Percentiles rank a stretch among this genome's conserved stretches.
Evolutionary conservation across 257 asterid genomes (phyloP).

Genomic region (Capsicum rhomboideum): DNA sequence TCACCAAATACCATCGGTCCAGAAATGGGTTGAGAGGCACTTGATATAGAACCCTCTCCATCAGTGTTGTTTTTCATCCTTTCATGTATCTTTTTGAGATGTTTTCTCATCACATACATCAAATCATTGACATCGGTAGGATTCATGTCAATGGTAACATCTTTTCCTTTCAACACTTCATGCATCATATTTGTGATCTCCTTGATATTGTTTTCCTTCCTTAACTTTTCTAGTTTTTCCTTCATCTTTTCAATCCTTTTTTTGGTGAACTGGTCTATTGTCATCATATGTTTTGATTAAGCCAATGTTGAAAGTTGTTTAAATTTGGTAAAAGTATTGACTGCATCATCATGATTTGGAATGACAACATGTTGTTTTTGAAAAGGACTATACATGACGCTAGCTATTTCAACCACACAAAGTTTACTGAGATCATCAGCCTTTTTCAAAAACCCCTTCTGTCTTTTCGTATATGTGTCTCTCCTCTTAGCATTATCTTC

Average conservation of each 20-base stretch:
- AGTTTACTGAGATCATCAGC: slow-evolving; percentile 5
- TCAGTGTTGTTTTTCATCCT: no score
- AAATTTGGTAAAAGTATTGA: not conserved
- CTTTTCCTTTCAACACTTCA: no score
- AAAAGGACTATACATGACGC: not conserved
- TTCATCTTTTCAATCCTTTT: not conserved
- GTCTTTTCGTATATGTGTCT: not conserved
- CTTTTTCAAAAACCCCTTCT: slow-evolving; percentile 4
- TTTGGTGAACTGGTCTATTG: not conserved
- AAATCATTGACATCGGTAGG: no score
- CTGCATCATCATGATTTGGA: not conserved
- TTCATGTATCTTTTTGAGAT: no score
- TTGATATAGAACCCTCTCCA: no score
- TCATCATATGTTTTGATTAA: not conserved
- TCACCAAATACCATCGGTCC: no score
- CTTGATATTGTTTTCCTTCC: not conserved
- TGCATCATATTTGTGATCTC: not conserved
- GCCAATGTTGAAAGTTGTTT: not conserved
- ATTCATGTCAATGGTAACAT: no score
- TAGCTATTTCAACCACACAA: slow-evolving; percentile 3
- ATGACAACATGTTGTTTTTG: not conserved
- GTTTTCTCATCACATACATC: no score
- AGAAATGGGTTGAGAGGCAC: no score
- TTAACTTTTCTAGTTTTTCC: not conserved
- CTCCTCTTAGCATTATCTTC: not conserved